phyloP scores from a whole-genome alignment of 2,329 filamentous ascomycete species.

The Alternaria panax region DNA sequence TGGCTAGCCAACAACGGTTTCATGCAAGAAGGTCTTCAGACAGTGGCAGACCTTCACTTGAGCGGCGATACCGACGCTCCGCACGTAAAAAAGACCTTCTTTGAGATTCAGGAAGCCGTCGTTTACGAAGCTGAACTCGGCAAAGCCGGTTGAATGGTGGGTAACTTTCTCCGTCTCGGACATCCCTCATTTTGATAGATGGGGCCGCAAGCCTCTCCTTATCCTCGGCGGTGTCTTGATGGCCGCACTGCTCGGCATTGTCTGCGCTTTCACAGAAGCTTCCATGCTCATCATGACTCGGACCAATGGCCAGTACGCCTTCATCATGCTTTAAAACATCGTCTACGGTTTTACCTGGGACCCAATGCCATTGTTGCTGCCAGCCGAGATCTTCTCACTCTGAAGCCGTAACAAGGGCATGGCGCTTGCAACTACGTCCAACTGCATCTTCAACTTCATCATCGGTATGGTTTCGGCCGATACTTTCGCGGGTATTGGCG shows the following conservation, averaged over 20 bases:
- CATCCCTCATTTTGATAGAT: constrained; percentile 33
- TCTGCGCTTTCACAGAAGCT: constrained; percentile 51
- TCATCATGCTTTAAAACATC: constrained; percentile 52
- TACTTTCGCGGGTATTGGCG: constrained; percentile 47
- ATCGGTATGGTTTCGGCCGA: constrained; percentile 54
- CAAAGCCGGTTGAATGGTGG: too few relatives aligned
- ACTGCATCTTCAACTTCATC: constrained; percentile 52
- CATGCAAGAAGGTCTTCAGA: constrained; percentile 50
- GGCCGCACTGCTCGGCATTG: constrained; percentile 46
- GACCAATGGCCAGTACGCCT: constrained; percentile 51
- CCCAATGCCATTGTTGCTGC: constrained; percentile 37
- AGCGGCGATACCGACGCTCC: constrained; percentile 42
- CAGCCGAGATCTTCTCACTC: too few relatives aligned
- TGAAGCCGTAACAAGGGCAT: too few relatives aligned
- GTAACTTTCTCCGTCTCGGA: too few relatives aligned
- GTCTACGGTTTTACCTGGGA: constrained; percentile 52
- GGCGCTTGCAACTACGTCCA: constrained; percentile 43
- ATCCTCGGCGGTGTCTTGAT: constrained; percentile 44
- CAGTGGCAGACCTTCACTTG: constrained; percentile 52
- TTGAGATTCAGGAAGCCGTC: too few relatives aligned
- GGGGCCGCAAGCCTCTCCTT: constrained; percentile 52
- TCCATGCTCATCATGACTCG: constrained; percentile 36
- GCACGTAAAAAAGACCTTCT: constrained; percentile 14
- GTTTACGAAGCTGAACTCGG: too few relatives aligned
- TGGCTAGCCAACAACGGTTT: constrained; percentile 55